Percentiles rank a stretch among this genome's conserved stretches.
These are phyloP conservation scores for Fonsecaea nubica DNA, from an alignment of 2,329 filamentous ascomycete species.

Conservation along the genomic window DNA sequence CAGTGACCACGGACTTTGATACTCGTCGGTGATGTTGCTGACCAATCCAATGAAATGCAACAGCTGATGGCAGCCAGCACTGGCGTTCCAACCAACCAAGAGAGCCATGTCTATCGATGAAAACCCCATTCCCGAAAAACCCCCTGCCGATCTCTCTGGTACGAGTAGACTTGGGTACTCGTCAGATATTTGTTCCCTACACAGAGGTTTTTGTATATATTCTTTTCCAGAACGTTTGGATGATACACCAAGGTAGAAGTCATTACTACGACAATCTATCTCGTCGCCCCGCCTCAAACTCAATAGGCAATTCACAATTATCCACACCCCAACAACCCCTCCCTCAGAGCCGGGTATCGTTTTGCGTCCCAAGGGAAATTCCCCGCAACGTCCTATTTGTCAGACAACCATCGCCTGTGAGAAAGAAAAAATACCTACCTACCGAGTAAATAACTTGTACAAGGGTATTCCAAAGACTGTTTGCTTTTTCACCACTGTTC, in stretches of 20 bases:
- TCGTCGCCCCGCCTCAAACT: too few relatives aligned
- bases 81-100: background rate
- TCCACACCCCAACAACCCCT: too few relatives aligned
- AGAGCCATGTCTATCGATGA: background rate
- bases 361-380: too few relatives aligned
- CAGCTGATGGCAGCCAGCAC: background rate
- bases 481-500: background rate
- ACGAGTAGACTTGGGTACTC: background rate
- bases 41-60: constrained; percentile 3
- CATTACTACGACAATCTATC: too few relatives aligned
- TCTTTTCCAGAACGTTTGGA: background rate
- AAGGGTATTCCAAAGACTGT: too few relatives aligned
- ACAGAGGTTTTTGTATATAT: background rate
- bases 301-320: too few relatives aligned
- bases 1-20: too few relatives aligned
- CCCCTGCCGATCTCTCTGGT: background rate
- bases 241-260: background rate
- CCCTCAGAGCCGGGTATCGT: too few relatives aligned
- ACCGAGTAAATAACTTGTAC: too few relatives aligned
- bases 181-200: background rate
- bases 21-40: background rate
- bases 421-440: too few relatives aligned
- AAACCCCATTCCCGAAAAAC: constrained; percentile 3
- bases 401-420: too few relatives aligned
- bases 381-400: too few relatives aligned